Conservation (phyloP, 208 protist species). For the Acanthamoeba rhysodes region DNA sequence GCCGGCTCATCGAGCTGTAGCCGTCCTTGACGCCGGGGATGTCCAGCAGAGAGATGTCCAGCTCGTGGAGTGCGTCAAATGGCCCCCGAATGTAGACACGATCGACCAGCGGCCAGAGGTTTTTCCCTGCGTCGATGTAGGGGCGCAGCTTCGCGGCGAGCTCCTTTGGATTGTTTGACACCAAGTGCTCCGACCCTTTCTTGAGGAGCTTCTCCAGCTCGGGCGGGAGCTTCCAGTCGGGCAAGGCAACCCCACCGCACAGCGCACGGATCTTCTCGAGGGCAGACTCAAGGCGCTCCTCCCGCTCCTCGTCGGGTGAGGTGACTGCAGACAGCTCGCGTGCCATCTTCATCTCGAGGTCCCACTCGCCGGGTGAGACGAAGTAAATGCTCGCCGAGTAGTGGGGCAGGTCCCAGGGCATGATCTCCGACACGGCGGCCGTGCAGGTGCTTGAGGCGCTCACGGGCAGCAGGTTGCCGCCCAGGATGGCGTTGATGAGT, state of each 20-base stretch:
- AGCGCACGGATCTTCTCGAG: background rate
- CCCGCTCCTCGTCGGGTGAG: background rate
- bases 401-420: slow-evolving; percentile 15
- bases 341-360: background rate
- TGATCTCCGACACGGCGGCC: slow-evolving; percentile 45
- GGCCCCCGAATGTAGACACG: slow-evolving; percentile 37
- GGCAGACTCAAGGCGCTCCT: background rate
- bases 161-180: background rate
- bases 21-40: slow-evolving; percentile 53
- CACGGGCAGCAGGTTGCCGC: background rate
- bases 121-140: background rate
- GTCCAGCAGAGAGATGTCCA: slow-evolving; percentile 42
- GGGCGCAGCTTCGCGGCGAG: background rate
- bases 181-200: background rate
- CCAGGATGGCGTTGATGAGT: slow-evolving; percentile 55
- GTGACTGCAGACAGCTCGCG: background rate
- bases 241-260: background rate
- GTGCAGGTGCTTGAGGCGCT: background rate
- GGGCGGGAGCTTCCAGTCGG: background rate
- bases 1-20: background rate
- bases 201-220: background rate
- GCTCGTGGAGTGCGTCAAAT: background rate
- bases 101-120: slow-evolving; percentile 30
- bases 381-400: slow-evolving; percentile 11
- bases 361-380: slow-evolving; percentile 22